Base-by-base conservation (phyloP, 2,329 filamentous ascomycete genomes). In the Atkinsonella texensis region DNA sequence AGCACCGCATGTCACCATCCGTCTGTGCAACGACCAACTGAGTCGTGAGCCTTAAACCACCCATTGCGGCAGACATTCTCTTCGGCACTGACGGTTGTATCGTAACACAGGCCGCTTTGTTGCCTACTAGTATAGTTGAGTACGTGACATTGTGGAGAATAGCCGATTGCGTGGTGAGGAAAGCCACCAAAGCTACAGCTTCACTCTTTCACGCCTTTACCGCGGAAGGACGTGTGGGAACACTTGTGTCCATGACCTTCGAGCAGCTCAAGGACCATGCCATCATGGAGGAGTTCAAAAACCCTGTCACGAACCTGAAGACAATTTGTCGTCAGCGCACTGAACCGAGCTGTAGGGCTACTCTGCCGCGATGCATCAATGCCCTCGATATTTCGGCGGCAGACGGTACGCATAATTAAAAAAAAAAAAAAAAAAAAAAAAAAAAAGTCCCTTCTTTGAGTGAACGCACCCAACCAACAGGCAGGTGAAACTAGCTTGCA, bases 91-190 rank as follows among this genome's bases (percentile, higher is more conserved):
- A 67, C 23, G 52, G 70, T 31, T 65, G 67, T 3, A 60, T 70
- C 6, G 54, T 62, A 3, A 65, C 67, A 17, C 68, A 70, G 50
- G 62, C 67, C 2, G 62, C 60, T 0, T 63, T 68, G 41, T 61
- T 71, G 59, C 56, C 62, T 2, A 64, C 69, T 10, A 65, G 67
- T 46, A 69, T 71, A 64, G 56, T 55, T 18, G 68, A 71, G 49
- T 71, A 69, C 41, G 45, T 70, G 2, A 57, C 63, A 46, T 67
- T 69, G 59, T 57, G 62, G 66, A 28, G 66, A 28, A 67, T 66
- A 4, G 59, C 59, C 7, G 57, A 56, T 18, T 53, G 63, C 2
- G 56, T 65, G 12, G 54, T 56, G 2, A 53, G 53, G 1, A 49
- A 53, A 11, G 55, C 63, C 18, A 56, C 63, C 52, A 58, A 9